Base-by-base conservation (phyloP, 1,139 yeast genomes). In the Yamadazyma buinensis region DNA sequence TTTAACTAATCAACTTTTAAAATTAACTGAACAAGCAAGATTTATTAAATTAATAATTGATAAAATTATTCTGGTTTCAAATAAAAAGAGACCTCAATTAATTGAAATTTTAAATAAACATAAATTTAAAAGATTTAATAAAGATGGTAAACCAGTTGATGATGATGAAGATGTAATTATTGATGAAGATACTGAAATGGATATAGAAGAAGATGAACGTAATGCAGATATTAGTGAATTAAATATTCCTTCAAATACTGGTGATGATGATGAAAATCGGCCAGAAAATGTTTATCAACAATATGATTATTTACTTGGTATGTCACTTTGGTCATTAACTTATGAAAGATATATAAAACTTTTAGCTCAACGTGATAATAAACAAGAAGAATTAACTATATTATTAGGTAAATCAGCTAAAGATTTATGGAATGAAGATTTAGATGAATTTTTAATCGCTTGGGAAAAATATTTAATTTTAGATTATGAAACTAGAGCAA, bases 301-400 rank as follows among this genome's bases (percentile, higher is more conserved):
- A 40, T 77, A 75, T 56, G 95, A 85, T 51, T 85, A 85, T 47
- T 66, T 85, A 43, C 65, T 85, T 37, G 90, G 92, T 36, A 85
- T 94, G 96, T 77, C 90, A 25, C 80, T 94, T 48, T 88, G 97
- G 95, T 82, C 96, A 21, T 76, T 92, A 53, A 90, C 98, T 1
- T 72, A 72, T 41, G 99, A 94, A 61, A 74, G 95, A 47, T 92
- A 88, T 53, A 92, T 87, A 49, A 80, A 76, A 48, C 66, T 92
- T 42, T 64, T 88, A 48, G 70, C 71, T 35, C 95, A 88, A 55
- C 73, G 79, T 44, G 86, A 77, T 35, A 79, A 64, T 22, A 84
- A 82, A 53, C 94, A 88, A 54, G 66, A 60, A 9, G 95, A 87
- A 52, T 72, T 92, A 48, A 82, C 79, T 33, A 57, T 55, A 2